Base-by-base conservation (phyloP, 495 filamentous ascomycete genomes). In the Neurospora pannonica region DNA sequence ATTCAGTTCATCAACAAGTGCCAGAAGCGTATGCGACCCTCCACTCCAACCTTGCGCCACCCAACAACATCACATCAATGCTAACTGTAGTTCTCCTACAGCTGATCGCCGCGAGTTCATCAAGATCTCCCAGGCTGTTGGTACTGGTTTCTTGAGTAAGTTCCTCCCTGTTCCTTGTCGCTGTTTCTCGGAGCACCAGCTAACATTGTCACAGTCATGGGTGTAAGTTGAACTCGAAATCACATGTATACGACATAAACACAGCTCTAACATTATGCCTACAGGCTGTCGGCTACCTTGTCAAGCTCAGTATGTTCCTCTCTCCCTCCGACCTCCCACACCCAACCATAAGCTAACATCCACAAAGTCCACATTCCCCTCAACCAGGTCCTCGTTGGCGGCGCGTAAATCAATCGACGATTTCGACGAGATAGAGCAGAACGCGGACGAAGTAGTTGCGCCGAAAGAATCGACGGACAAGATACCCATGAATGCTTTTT, bases 121-220 rank as follows among this genome's bases (percentile, higher is more conserved):
- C 79, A 94, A 96, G 86, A 96, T 99, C 84, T 94, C 89, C 79
- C 94, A 97, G 83, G 95, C 96, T 74, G 96, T 99, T 74, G 96
- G 95, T 77, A 91, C 97, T 77, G 81, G 81, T 72, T 82, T 83
- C 75, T 76, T 82, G 28, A 77, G 79, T 81, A 78, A 60, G 78
- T 67, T 15, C n/a, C 10, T 38, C 36, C 34, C 15, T 19, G 17
- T n/a, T 11, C 62, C 54, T 34, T 42, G 6, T 40, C 15, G 48
- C 37, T 11, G 34, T 9, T 9, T 4, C n/a, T 60, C 24, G 67
- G 71, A 38, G 46, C 34, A 43, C 19, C 3, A 15, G 38, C 74
- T 75, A 75, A 75, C 74, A 17, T 15, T 31, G 38, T 38, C 8
- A 70, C 42, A 74, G 72, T 79, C 72, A 82, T 82, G 81, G 81